These are phyloP conservation scores for Zymoseptoria tritici DNA, from an alignment of 2,329 filamentous ascomycete genomes.

Conservation along the genomic window DNA sequence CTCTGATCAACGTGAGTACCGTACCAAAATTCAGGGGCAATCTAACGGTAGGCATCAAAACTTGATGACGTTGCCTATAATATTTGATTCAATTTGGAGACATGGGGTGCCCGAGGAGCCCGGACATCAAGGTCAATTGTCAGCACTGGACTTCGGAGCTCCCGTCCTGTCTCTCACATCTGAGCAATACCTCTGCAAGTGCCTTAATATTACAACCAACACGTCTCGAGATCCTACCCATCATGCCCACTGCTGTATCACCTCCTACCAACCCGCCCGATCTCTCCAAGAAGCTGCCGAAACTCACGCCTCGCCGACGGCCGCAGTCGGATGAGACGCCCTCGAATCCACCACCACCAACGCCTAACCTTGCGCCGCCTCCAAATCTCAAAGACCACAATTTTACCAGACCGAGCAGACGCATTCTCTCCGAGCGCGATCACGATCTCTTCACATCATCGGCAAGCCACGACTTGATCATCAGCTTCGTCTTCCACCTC, in stretches of 20 bases:
- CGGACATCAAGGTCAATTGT: too few species aligned
- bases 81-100: too few species aligned
- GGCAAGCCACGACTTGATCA: constrained; percentile 64
- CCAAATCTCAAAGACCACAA: constrained; percentile 49
- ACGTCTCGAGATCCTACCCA: not conserved
- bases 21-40: too few species aligned
- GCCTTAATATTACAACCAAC: not conserved
- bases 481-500: constrained; percentile 79
- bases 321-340: constrained; percentile 36
- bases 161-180: too few species aligned
- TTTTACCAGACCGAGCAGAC: constrained; percentile 60
- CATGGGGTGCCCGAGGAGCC: too few species aligned
- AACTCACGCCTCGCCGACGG: constrained; percentile 58
- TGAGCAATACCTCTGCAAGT: not conserved
- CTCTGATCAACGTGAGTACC: too few species aligned
- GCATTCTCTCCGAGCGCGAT: constrained; percentile 74
- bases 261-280: constrained; percentile 32
- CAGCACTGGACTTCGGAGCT: too few species aligned
- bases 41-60: too few species aligned
- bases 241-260: constrained; percentile 10
- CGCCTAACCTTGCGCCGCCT: constrained; percentile 63
- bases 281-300: constrained; percentile 55
- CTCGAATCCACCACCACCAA: constrained; percentile 58
- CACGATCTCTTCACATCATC: constrained; percentile 76
- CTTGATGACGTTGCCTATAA: too few species aligned